Conservation (phyloP, 306 rosid genomes). For the Acmispon strigosus region DNA sequence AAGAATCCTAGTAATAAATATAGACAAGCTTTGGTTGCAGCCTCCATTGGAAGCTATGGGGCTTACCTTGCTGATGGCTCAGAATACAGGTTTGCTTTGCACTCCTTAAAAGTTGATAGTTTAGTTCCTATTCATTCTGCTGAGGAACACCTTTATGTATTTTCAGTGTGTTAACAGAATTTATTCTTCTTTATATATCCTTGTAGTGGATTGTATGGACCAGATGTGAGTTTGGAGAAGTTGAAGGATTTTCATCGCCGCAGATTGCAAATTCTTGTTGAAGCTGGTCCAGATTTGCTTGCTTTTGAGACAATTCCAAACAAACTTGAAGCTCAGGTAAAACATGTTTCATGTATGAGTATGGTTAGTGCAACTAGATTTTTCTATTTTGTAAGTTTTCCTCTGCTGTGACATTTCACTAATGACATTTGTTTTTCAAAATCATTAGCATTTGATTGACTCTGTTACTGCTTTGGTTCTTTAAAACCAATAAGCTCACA, state of each 20-base stretch:
- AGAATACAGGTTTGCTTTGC: slow-evolving; percentile 56
- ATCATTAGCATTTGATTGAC: background rate
- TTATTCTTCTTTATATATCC: background rate
- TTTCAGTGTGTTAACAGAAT: background rate
- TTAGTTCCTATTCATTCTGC: background rate
- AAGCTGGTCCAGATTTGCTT: slow-evolving; percentile 79
- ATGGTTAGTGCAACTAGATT: background rate
- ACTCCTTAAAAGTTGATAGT: background rate
- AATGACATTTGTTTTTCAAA: background rate
- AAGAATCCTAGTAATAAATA: slow-evolving; percentile 36
- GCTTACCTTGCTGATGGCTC: slow-evolving; percentile 98
- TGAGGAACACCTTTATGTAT: background rate
- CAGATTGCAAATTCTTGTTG: slow-evolving; percentile 69
- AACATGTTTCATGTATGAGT: background rate
- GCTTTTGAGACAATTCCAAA: slow-evolving; percentile 91
- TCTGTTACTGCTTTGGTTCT: background rate
- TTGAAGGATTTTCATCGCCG: slow-evolving; percentile 87
- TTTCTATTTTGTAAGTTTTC: background rate
- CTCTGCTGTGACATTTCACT: background rate
- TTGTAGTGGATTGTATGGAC: slow-evolving; percentile 67
- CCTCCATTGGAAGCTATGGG: slow-evolving; percentile 93
- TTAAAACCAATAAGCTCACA: background rate
- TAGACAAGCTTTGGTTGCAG: slow-evolving; percentile 71
- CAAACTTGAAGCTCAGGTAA: slow-evolving; percentile 78
- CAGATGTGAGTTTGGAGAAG: slow-evolving; percentile 51